Evolutionary conservation across 2,329 filamentous ascomycete genomes (phyloP).

Genomic region (Zasmidium cellare): DNA sequence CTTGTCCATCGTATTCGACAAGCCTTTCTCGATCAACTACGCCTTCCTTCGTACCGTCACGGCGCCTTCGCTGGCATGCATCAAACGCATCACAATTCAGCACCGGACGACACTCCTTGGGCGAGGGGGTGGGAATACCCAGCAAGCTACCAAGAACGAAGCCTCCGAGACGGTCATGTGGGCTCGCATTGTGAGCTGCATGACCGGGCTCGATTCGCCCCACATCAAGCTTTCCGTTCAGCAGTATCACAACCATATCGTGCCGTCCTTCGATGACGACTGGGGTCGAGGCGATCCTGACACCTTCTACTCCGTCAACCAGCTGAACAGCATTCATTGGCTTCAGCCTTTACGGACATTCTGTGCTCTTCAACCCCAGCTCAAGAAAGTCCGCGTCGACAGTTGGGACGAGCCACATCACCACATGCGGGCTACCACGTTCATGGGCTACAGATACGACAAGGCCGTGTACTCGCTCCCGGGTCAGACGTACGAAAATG

Average conservation of each 20-base stretch:
- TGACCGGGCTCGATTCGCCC: not conserved
- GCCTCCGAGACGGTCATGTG: not conserved
- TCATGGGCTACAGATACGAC: not conserved
- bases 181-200: not conserved
- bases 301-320: not conserved
- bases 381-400: not conserved
- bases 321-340: not conserved
- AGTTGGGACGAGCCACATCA: not conserved
- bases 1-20: not conserved
- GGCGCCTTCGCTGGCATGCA: not conserved
- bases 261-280: not conserved
- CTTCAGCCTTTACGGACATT: not conserved
- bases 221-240: not conserved
- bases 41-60: not conserved
- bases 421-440: not conserved
- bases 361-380: not conserved
- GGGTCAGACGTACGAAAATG: not conserved
- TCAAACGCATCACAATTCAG: not conserved
- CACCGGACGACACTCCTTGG: not conserved
- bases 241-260: not conserved
- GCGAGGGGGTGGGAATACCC: too few relatives aligned
- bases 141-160: not conserved
- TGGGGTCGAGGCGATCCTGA: not conserved
- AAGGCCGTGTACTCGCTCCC: not conserved
- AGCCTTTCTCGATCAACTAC: not conserved